Percentiles rank a stretch among this genome's conserved stretches.
These are phyloP conservation scores for Porphyra umbilicalis DNA, from an alignment of 31 red algal species.

Conservation along the genomic window DNA sequence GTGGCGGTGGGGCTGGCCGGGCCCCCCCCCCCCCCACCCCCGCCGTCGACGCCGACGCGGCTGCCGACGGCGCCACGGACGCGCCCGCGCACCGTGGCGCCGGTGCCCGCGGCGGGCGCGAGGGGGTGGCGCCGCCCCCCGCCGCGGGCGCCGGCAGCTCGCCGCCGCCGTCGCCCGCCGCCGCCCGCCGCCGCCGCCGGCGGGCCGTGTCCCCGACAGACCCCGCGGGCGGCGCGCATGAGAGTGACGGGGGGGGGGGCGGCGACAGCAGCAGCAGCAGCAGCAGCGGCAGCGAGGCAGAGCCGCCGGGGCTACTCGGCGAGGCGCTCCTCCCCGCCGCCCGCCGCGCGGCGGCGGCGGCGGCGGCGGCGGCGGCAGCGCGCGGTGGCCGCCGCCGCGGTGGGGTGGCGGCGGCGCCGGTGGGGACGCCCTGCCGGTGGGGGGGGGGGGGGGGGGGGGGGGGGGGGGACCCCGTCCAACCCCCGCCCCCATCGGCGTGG, in stretches of 20 bases:
- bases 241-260: not conserved
- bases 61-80: not conserved
- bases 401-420: not conserved
- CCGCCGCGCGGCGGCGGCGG: not conserved
- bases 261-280: not conserved
- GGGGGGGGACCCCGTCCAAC: constrained; percentile 26
- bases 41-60: not conserved
- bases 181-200: not conserved
- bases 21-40: not conserved
- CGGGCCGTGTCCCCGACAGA: not conserved
- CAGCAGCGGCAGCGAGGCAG: not conserved
- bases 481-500: constrained; percentile 28
- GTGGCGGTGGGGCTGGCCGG: not conserved
- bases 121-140: not conserved
- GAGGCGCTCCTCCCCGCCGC: not conserved
- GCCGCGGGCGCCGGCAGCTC: not conserved
- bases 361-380: not conserved
- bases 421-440: not conserved
- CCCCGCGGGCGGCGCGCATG: not conserved
- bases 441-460: not conserved
- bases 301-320: not conserved
- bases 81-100: not conserved
- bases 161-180: not conserved
- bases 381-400: not conserved
- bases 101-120: not conserved